Evolutionary conservation across 495 filamentous ascomycete species (phyloP), one percentile per base, ranked within the genome.

Genomic region (Neurospora tetraspora): DNA sequence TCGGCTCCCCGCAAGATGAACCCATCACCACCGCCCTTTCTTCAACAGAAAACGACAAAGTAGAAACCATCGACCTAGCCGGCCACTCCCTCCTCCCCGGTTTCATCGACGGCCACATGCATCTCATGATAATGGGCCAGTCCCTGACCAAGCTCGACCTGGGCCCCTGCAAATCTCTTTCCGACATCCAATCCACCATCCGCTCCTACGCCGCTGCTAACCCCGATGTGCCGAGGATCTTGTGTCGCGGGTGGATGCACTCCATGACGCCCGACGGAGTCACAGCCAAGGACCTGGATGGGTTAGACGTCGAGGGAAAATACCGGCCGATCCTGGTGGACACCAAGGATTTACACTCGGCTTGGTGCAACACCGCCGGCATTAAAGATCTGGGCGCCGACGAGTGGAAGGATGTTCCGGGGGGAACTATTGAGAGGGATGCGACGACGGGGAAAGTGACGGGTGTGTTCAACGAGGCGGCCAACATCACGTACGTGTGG

Each of bases 91-190:
- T 91, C 12, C 78, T 90, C 39, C 89, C 89, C 0, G 88, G 89
- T 34, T 91, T 91, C 75, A 86, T 91, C 68, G 89, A 91, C 74
- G 87, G 85, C 4, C 89, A 91, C 76, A 86, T 89, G 76, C 89
- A 91, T 73, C 82, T 91, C 36, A 79, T 90, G 73, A 83, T 90
- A 34, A 83, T 89, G 42, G 89, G 88, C 9, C 85, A 88, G 40
- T 85, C 89, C 0, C 83, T 90, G 23, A 84, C 83, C 72, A 90
- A 90, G 76, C 79, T 87, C 38, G 81, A 86, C 70, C 82, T 91
- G 5, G 83, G 86, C 39, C 45, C 70, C 8, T 91, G 89, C 80
- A 85, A 82, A 39, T 81, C 83, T 9, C 83, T 91, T 4, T 74
- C 80, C 23, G 85, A 89, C 20, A 91, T 91, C 73, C 85, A 83